These are phyloP conservation scores for Nepenthes gracilis DNA, from an alignment of 148 eudicot genomes.

Conservation along the genomic window DNA sequence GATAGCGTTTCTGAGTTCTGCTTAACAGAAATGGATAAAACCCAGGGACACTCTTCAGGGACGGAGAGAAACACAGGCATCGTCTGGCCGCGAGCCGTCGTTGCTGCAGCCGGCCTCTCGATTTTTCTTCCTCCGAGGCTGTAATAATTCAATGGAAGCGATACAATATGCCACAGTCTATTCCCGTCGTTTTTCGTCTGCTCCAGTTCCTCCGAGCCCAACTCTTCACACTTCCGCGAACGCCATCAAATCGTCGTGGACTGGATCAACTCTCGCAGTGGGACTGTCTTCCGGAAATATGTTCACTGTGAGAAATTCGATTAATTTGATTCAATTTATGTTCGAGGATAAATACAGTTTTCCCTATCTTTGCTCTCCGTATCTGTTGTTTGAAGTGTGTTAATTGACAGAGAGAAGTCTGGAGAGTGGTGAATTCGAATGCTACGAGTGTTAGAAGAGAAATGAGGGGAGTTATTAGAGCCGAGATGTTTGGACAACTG, in stretches of 20 bases:
- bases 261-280: conserved; percentile 27
- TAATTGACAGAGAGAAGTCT: conserved; percentile 46
- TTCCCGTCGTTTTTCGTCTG: conserved; percentile 41
- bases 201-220: conserved; percentile 13
- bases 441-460: conserved; percentile 21
- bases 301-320: conserved; percentile 25
- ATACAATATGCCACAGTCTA: conserved; percentile 21
- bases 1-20: no score
- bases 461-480: conserved; percentile 37
- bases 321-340: neutral
- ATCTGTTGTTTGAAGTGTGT: conserved; percentile 5
- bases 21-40: no score
- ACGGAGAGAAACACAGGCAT: no score
- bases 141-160: conserved; percentile 27
- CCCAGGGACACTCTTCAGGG: no score
- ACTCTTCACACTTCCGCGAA: conserved; percentile 5
- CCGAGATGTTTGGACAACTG: conserved; percentile 96
- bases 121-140: neutral
- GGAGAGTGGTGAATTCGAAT: conserved; percentile 55
- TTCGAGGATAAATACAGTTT: neutral
- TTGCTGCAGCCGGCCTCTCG: neutral
- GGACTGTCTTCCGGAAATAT: conserved; percentile 43
- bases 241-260: conserved; percentile 17
- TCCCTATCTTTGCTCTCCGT: neutral
- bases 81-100: neutral